phyloP scores from a whole-genome alignment of 177 flowering plant species.

The Vitis hybrid region DNA sequence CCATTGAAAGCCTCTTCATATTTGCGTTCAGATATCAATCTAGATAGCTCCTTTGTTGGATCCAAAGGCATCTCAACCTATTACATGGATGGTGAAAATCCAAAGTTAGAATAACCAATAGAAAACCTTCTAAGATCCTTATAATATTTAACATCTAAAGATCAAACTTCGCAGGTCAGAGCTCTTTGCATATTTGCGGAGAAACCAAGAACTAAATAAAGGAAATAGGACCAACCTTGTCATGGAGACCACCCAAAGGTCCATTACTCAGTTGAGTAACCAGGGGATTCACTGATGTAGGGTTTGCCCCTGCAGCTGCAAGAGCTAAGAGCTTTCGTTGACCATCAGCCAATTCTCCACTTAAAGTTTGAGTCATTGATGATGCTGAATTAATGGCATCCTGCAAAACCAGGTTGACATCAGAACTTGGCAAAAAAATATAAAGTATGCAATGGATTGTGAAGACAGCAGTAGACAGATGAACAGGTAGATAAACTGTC shows the following conservation, averaged over 20 bases:
- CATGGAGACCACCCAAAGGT: conserved; percentile 59
- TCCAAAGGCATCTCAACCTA: conserved; percentile 84
- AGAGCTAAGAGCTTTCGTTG: conserved; percentile 77
- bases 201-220: not conserved
- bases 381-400: conserved; percentile 84
- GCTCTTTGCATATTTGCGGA: not conserved
- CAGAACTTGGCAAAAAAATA: not conserved
- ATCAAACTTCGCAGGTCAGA: not conserved
- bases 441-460: not conserved
- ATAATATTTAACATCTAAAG: not conserved
- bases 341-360: conserved; percentile 75
- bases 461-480: not conserved
- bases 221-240: conserved; percentile 47
- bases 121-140: not conserved
- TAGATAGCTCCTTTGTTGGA: conserved; percentile 80
- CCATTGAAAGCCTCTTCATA: conserved; percentile 91
- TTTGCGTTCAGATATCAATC: conserved; percentile 76
- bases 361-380: conserved; percentile 68
- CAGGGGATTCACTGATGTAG: conserved; percentile 51
- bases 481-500: not conserved
- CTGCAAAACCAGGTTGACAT: conserved; percentile 36
- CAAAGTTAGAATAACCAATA: conserved; percentile 3
- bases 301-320: conserved; percentile 72
- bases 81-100: conserved; percentile 4
- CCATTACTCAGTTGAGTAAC: conserved; percentile 69